Evolutionary conservation across 805 yeast genomes (phyloP).

Genomic region (Diddensiella transvaalensis): DNA sequence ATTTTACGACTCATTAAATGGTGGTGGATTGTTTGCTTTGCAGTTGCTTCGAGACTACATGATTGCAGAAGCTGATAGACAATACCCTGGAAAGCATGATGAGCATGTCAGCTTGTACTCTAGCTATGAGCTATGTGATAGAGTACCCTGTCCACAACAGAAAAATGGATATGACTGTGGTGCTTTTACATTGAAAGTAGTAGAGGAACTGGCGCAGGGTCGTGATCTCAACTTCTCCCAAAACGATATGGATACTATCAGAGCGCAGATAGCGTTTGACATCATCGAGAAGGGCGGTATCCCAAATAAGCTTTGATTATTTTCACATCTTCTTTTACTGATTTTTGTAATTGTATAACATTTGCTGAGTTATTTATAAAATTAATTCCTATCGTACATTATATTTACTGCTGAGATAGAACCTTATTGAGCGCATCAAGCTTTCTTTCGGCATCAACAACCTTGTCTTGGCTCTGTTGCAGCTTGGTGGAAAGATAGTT

Average conservation of each 20-base stretch:
- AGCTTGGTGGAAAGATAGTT: conserved; percentile 67
- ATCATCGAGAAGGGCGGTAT: conserved; percentile 29
- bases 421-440: conserved; percentile 26
- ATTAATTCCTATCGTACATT: background rate
- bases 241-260: conserved; percentile 61
- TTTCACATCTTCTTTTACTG: conserved; percentile 5
- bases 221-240: conserved; percentile 53
- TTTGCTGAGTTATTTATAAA: background rate
- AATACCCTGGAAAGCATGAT: conserved; percentile 38
- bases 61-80: conserved; percentile 59
- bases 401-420: conserved; percentile 9
- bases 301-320: conserved; percentile 31
- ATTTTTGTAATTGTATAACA: background rate
- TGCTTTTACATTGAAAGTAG: conserved; percentile 81
- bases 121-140: conserved; percentile 15
- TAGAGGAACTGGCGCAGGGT: conserved; percentile 54
- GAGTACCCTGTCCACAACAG: conserved; percentile 71
- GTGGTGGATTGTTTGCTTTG: conserved; percentile 41
- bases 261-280: conserved; percentile 68
- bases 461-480: conserved; percentile 51
- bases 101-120: conserved; percentile 33
- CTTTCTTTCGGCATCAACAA: conserved; percentile 44
- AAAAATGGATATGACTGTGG: conserved; percentile 93
- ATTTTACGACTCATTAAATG: conserved; percentile 75
- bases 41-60: conserved; percentile 57